Evolutionary conservation across 140 eudicot genomes (phyloP).

Genomic region (Bidens hawaiensis): DNA sequence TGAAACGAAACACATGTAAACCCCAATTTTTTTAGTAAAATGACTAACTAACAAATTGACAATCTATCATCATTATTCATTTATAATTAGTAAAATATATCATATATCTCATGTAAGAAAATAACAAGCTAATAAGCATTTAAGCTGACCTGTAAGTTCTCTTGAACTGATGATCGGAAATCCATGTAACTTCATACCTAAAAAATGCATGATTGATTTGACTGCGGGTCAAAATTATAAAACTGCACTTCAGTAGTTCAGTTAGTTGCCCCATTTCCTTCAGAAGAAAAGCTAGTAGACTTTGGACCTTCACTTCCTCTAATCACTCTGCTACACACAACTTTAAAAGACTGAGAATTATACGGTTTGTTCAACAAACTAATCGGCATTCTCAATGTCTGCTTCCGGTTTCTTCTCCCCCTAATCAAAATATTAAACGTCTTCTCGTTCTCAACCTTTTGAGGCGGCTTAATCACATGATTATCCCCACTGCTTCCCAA

Average conservation of each 20-base stretch:
- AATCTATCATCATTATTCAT: neutral
- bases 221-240: conserved; percentile 26
- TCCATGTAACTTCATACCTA: conserved; percentile 31
- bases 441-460: conserved; percentile 54
- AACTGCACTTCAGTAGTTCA: conserved; percentile 22
- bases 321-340: conserved; percentile 77
- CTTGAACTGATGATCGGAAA: conserved; percentile 33
- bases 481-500: conserved; percentile 28
- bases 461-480: conserved; percentile 34
- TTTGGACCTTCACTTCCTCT: conserved; percentile 67
- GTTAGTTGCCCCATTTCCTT: conserved; percentile 48
- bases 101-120: conserved; percentile 6
- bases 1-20: too few relatives aligned
- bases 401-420: conserved; percentile 95
- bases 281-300: conserved; percentile 42
- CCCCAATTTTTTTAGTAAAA: too few relatives aligned
- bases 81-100: neutral
- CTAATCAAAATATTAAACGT: conserved; percentile 74
- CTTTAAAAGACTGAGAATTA: conserved; percentile 86
- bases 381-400: conserved; percentile 88
- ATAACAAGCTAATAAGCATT: conserved; percentile 3
- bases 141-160: conserved; percentile 46
- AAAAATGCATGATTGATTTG: conserved; percentile 22
- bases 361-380: conserved; percentile 85
- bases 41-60: neutral